These are phyloP conservation scores for Saitozyma sp. DNA, from an alignment of 768 basidiomycete genomes.

Conservation along the genomic window DNA sequence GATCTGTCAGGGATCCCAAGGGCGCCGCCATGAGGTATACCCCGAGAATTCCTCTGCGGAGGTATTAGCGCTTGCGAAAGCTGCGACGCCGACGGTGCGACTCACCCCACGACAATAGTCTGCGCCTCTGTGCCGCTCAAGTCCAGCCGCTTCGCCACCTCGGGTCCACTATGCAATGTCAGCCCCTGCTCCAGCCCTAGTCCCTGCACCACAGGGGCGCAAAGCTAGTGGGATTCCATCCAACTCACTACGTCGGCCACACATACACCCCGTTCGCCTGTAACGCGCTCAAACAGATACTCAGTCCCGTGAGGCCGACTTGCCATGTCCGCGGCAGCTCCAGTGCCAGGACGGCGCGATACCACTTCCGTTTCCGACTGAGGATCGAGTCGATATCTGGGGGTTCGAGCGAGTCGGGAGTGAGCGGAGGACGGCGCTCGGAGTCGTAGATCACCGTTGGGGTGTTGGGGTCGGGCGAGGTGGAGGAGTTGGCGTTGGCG, in stretches of 20 bases:
- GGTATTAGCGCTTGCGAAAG: not conserved
- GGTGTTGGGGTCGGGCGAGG: not conserved
- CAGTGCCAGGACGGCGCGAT: slow-evolving; percentile 8
- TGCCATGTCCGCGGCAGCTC: slow-evolving; percentile 14
- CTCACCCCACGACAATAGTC: slow-evolving; percentile 49
- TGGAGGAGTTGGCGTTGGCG: not conserved
- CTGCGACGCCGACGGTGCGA: not conserved
- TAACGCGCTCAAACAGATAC: slow-evolving; percentile 39
- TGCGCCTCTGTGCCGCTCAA: slow-evolving; percentile 41
- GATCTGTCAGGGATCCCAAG: slow-evolving; percentile 46
- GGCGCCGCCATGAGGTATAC: slow-evolving; percentile 52
- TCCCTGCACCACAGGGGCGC: not conserved
- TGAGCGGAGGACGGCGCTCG: slow-evolving; percentile 10
- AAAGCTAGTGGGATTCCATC: not conserved
- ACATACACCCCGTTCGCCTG: slow-evolving; percentile 53
- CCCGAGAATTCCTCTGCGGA: slow-evolving; percentile 43
- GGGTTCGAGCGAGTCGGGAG: slow-evolving; percentile 7
- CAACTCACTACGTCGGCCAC: slow-evolving; percentile 48
- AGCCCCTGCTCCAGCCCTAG: not conserved
- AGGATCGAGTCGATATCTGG: slow-evolving; percentile 18
- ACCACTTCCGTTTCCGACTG: slow-evolving; percentile 3
- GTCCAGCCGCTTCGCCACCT: slow-evolving; percentile 40
- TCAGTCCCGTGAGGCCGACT: slow-evolving; percentile 36
- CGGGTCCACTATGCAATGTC: slow-evolving; percentile 33
- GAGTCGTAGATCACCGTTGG: slow-evolving; percentile 20